A percentile compares a stretch with the other conserved stretches of the same genome.
Evolutionary conservation across 768 basidiomycete species (phyloP).

Genomic region (Galerina sulciceps): DNA sequence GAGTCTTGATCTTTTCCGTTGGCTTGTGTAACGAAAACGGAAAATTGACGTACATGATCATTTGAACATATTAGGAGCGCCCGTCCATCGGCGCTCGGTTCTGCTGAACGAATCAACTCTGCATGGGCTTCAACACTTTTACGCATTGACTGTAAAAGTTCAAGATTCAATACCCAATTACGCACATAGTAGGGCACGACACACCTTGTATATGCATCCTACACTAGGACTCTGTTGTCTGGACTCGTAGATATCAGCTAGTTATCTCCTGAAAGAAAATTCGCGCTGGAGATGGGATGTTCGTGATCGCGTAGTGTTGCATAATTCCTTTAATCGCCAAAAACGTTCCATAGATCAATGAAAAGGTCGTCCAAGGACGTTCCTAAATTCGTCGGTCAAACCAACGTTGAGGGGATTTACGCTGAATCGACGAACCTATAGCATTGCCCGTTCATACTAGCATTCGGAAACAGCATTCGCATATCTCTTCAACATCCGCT

Average conservation of each 20-base stretch:
- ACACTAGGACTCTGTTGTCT: constrained; percentile 84
- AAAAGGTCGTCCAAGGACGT: constrained; percentile 85
- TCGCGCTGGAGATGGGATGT: constrained; percentile 85
- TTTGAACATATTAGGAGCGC: constrained; percentile 77
- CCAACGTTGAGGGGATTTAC: background rate
- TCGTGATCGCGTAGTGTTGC: constrained; percentile 91
- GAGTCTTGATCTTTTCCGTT: constrained; percentile 4
- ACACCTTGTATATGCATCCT: constrained; percentile 86
- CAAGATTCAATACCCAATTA: constrained; percentile 30
- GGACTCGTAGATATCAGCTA: constrained; percentile 85
- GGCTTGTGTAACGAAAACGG: background rate
- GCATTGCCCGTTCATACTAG: constrained; percentile 89
- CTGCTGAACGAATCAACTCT: constrained; percentile 81
- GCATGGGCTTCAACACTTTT: constrained; percentile 53
- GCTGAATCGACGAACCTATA: constrained; percentile 56
- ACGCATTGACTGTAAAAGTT: constrained; percentile 60
- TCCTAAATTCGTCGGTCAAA: constrained; percentile 42
- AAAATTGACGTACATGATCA: too few species aligned
- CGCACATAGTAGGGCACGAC: constrained; percentile 25
- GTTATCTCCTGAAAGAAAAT: constrained; percentile 86
- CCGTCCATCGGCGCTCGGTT: constrained; percentile 73
- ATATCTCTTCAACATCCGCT: constrained; percentile 90
- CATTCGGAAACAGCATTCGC: constrained; percentile 88
- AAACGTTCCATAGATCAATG: constrained; percentile 91
- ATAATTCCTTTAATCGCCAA: constrained; percentile 87